Base-by-base conservation (phyloP, 495 filamentous ascomycete species). In the Neurospora intermedia region DNA sequence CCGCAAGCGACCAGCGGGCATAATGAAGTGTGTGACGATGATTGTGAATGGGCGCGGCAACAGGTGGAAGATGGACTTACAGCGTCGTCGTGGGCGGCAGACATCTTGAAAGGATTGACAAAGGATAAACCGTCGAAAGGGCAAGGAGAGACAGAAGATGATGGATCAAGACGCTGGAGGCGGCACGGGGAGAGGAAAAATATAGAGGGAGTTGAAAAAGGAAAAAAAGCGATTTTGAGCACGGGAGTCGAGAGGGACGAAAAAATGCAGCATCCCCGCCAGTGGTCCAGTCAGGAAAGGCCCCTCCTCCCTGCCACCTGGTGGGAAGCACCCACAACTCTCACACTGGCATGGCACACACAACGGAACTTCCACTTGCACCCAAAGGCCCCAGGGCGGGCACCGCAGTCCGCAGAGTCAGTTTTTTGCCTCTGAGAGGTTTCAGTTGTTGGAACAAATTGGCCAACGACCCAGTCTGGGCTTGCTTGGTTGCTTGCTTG, bases 91-190 rank as follows among this genome's bases (percentile, higher is more conserved):
- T 66, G 2, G 3, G 54, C 0, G 54, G 15, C 15, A 72, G 85
- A 81, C 86, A 89, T 88, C 71, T 81, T 85, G 81, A 80, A 76
- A 72, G 75, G 78, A 77, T 77, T 83, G 77, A 71, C 70, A 72
- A 81, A 81, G 59, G 77, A 82, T 81, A 77, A 72, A 77, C 43
- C 46, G 73, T 75, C 70, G 42, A 74, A 72, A 59, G 70, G 70
- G 31, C 59, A 73, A 73, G 70, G 74, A 77, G 76, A 73, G 72
- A 76, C 74, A 71, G 73, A 73, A 79, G 76, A 72, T 66, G 74
- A 80, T 76, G 78, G 71, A 72, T 76, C 74, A 70, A 73, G 59
- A 78, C 75, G 48, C 48, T 62, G 48, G 48, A 62, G 54, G 54
- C 54, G 54, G 54, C 54, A 66, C 54, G 27, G 54, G 54, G 54